phyloP scores from a whole-genome alignment of 768 basidiomycete genomes.

The Lactifluus pinguis region DNA sequence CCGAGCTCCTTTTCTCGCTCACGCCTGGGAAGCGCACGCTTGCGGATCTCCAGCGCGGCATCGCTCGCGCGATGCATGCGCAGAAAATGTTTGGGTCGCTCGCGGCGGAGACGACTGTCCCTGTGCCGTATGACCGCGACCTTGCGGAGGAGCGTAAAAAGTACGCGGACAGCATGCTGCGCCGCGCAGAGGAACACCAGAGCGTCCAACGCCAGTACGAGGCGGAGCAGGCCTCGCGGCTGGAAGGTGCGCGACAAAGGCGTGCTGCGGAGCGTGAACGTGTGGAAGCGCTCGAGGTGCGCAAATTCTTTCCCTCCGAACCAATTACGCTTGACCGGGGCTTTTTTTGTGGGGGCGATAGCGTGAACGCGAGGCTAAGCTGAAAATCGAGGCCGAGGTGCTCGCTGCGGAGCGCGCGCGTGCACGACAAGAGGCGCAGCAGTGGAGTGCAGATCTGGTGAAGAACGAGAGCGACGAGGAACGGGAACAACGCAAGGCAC shows the following conservation, averaged over 20 bases:
- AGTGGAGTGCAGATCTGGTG: constrained; percentile 59
- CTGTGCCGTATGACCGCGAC: constrained; percentile 77
- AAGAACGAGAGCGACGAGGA: constrained; percentile 72
- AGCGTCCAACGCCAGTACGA: constrained; percentile 64
- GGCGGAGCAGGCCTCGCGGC: constrained; percentile 55
- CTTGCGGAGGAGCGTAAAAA: constrained; percentile 83
- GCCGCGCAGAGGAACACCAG: constrained; percentile 74
- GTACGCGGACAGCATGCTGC: constrained; percentile 82
- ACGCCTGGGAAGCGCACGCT: constrained; percentile 68
- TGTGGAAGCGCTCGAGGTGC: constrained; percentile 56
- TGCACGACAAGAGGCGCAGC: constrained; percentile 69
- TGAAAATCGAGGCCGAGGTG: constrained; percentile 62
- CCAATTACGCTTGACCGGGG: no score
- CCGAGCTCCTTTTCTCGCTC: constrained; percentile 77
- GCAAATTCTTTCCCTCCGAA: constrained; percentile 18
- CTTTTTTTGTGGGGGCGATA: constrained; percentile 22
- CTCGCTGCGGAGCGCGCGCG: constrained; percentile 70
- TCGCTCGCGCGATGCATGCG: constrained; percentile 76
- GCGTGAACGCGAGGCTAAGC: constrained; percentile 53
- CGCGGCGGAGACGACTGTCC: constrained; percentile 57
- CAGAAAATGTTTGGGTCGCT: constrained; percentile 82
- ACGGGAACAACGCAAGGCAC: constrained; percentile 48
- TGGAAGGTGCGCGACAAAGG: constrained; percentile 67
- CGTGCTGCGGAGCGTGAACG: constrained; percentile 74
- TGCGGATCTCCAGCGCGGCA: constrained; percentile 67